Conservation (phyloP, 176 grass and related monocot species). For the Cenchrus purpureus region DNA sequence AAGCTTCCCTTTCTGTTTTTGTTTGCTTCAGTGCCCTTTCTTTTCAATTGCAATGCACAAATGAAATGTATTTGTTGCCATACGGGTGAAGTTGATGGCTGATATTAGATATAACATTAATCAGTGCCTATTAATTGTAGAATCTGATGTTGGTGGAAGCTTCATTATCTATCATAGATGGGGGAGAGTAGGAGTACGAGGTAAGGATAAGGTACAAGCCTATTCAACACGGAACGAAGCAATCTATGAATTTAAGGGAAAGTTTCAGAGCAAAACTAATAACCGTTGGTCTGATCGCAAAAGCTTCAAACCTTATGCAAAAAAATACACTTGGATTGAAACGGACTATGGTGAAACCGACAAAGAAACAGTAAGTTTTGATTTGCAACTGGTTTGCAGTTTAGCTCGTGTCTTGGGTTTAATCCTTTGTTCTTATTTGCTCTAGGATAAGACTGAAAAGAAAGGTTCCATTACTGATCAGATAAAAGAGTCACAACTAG, state of each 20-base stretch:
- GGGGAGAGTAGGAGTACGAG: slow-evolving; percentile 87
- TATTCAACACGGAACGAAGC: slow-evolving; percentile 53
- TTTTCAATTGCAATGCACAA: not conserved
- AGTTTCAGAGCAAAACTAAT: slow-evolving; percentile 80
- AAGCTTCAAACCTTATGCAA: slow-evolving; percentile 56
- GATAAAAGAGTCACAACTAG: slow-evolving; percentile 79
- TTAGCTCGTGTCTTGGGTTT: slow-evolving; percentile 30
- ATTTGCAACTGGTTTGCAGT: slow-evolving; percentile 30
- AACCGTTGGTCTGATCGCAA: slow-evolving; percentile 72
- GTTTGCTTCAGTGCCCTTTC: not conserved
- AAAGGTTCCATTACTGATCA: slow-evolving; percentile 51
- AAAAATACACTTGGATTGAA: slow-evolving; percentile 84
- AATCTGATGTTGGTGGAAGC: slow-evolving; percentile 71
- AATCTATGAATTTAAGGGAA: slow-evolving; percentile 69
- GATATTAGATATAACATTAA: slow-evolving; percentile 21
- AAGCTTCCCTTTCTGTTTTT: slow-evolving; percentile 12
- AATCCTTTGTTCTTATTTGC: slow-evolving; percentile 35
- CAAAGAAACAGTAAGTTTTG: slow-evolving; percentile 66
- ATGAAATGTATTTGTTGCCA: not conserved
- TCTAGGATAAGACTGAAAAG: slow-evolving; percentile 35
- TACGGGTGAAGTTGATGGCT: not conserved
- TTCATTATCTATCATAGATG: slow-evolving; percentile 94
- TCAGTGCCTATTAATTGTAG: slow-evolving; percentile 51
- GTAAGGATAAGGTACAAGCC: slow-evolving; percentile 73
- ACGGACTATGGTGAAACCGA: slow-evolving; percentile 85